These are phyloP conservation scores for Botrytis fabae DNA, from an alignment of 2,329 filamentous ascomycete genomes.

Conservation along the genomic window DNA sequence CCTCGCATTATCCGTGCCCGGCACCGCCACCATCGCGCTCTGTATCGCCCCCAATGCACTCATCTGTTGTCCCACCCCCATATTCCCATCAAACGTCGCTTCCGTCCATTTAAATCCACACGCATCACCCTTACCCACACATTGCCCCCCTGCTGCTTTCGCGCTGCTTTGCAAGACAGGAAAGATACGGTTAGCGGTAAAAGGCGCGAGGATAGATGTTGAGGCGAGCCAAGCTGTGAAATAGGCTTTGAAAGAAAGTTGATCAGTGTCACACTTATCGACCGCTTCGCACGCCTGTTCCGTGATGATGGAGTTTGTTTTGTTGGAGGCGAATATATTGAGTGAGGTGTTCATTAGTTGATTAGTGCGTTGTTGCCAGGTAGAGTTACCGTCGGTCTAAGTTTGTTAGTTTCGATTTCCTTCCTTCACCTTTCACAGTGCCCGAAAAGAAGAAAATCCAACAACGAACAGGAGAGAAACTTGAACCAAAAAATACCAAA, in stretches of 20 bases:
- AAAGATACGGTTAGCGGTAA: slow-evolving; percentile 55
- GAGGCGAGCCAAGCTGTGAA: slow-evolving; percentile 61
- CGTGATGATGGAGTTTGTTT: slow-evolving; percentile 48
- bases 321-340: slow-evolving; percentile 52
- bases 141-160: slow-evolving; percentile 54
- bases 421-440: neutral
- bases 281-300: slow-evolving; percentile 55
- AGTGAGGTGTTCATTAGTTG: slow-evolving; percentile 54
- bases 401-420: neutral
- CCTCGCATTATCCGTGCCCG: slow-evolving; percentile 32
- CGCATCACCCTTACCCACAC: slow-evolving; percentile 58
- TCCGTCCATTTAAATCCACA: slow-evolving; percentile 63
- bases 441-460: neutral
- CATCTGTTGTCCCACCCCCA: slow-evolving; percentile 72
- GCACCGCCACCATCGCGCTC: slow-evolving; percentile 41
- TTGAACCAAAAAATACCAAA: neutral
- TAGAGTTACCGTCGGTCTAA: slow-evolving; percentile 37
- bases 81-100: slow-evolving; percentile 53
- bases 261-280: slow-evolving; percentile 60
- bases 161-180: slow-evolving; percentile 56
- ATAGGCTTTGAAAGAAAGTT: slow-evolving; percentile 65
- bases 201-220: slow-evolving; percentile 63
- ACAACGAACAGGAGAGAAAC: neutral
- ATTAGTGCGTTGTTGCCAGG: slow-evolving; percentile 60
- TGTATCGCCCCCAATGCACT: slow-evolving; percentile 62